phyloP scores from a whole-genome alignment of 169 alveolate species.

The Plasmodium reichenowi region DNA sequence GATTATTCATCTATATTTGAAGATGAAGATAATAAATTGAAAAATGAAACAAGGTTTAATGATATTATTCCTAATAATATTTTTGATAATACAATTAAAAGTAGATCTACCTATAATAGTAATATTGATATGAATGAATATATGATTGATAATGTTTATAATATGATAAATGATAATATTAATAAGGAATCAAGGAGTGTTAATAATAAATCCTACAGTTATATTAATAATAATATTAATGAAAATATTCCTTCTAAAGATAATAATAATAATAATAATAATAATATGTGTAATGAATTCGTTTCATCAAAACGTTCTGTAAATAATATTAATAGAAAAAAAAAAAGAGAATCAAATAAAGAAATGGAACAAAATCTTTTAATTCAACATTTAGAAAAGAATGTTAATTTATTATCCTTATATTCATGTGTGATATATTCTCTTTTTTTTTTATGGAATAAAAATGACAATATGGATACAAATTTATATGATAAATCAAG shows the following conservation, averaged over 20 bases:
- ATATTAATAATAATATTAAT: neutral
- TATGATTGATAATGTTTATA: too few species aligned
- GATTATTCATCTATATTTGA: too few species aligned
- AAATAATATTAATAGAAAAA: neutral
- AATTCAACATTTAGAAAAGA: slow-evolving; percentile 55
- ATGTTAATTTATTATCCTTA: slow-evolving; percentile 24
- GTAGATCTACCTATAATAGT: too few species aligned
- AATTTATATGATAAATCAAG: slow-evolving; percentile 34
- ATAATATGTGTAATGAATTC: neutral
- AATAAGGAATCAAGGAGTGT: neutral
- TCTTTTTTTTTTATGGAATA: slow-evolving; percentile 39
- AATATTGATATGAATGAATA: too few species aligned
- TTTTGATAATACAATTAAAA: too few species aligned
- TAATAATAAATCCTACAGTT: neutral
- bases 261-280: neutral
- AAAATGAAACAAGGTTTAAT: too few species aligned
- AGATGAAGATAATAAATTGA: too few species aligned
- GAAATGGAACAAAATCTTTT: slow-evolving; percentile 7
- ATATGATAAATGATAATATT: too few species aligned
- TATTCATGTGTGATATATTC: slow-evolving; percentile 62
- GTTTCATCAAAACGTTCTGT: neutral
- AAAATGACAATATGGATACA: slow-evolving; percentile 40
- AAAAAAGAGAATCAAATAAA: slow-evolving; percentile 2
- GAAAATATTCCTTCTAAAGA: neutral
- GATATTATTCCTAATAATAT: too few species aligned